Percentiles rank a stretch among this genome's conserved stretches.
phyloP scores from a whole-genome alignment of 169 alveolate species.

The Plasmodium inui region DNA sequence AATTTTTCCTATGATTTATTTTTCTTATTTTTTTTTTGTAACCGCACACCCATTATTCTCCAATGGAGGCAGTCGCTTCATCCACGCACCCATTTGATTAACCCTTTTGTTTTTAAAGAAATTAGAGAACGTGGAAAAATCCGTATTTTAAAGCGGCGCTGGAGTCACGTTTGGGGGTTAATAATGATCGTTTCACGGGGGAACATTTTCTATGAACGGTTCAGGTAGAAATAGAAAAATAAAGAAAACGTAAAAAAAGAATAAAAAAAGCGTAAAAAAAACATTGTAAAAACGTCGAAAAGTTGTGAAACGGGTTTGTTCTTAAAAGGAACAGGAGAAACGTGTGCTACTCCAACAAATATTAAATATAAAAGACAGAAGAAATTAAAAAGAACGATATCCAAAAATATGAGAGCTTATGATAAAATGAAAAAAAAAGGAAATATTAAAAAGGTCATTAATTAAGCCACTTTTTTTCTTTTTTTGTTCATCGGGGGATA shows the following conservation, averaged over 20 bases:
- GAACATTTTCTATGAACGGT: not conserved
- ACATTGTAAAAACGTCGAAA: not conserved
- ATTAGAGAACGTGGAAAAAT: not conserved
- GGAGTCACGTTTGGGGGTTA: not conserved
- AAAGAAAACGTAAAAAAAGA: not conserved
- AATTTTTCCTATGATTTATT: not conserved
- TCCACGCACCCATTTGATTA: not conserved
- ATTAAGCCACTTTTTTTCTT: not conserved
- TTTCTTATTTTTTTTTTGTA: not conserved
- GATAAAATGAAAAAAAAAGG: not conserved
- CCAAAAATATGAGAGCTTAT: not conserved
- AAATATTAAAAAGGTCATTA: not conserved
- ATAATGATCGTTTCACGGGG: not conserved
- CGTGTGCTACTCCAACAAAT: not conserved
- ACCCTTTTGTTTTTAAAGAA: not conserved
- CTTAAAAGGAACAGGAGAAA: not conserved
- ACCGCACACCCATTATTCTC: not conserved
- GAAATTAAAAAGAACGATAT: not conserved
- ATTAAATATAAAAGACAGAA: constrained; percentile 3
- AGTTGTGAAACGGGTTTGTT: not conserved
- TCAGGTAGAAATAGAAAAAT: not conserved
- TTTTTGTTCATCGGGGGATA: not conserved
- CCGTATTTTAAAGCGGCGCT: not conserved
- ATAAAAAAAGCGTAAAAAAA: not conserved
- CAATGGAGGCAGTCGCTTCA: not conserved